phyloP scores from a whole-genome alignment of 805 yeast genomes.

The Naumovozyma dairenensis region DNA sequence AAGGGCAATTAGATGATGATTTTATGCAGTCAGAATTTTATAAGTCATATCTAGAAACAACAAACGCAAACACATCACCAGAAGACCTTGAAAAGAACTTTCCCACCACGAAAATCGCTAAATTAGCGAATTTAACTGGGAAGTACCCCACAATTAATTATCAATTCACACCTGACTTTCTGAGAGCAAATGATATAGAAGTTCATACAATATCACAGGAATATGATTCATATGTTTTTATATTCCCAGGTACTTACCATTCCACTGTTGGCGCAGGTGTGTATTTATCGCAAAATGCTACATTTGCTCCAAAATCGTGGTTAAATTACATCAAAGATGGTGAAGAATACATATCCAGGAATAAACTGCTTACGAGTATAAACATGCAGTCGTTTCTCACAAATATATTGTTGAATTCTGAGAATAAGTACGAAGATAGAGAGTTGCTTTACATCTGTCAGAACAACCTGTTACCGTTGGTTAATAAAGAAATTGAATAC shows the following conservation, averaged over 20 bases:
- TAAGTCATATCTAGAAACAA: constrained; percentile 40
- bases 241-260: constrained; percentile 47
- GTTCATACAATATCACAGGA: constrained; percentile 42
- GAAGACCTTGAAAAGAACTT: background rate
- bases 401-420: constrained; percentile 35
- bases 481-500: constrained; percentile 23
- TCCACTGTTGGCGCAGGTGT: constrained; percentile 46
- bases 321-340: constrained; percentile 39
- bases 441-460: background rate
- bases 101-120: background rate
- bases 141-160: constrained; percentile 12
- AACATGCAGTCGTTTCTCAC: constrained; percentile 40
- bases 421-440: constrained; percentile 24
- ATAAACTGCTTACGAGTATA: constrained; percentile 42
- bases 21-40: constrained; percentile 36
- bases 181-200: constrained; percentile 40
- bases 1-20: background rate
- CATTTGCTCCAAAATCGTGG: constrained; percentile 53
- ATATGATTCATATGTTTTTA: constrained; percentile 52
- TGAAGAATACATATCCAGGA: constrained; percentile 41
- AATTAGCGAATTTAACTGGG: background rate
- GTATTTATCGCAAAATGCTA: constrained; percentile 44
- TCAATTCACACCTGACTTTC: constrained; percentile 40
- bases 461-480: background rate
- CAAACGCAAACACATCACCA: background rate